phyloP scores from a whole-genome alignment of 2,329 filamentous ascomycete genomes.

The Sporothrix protearum region DNA sequence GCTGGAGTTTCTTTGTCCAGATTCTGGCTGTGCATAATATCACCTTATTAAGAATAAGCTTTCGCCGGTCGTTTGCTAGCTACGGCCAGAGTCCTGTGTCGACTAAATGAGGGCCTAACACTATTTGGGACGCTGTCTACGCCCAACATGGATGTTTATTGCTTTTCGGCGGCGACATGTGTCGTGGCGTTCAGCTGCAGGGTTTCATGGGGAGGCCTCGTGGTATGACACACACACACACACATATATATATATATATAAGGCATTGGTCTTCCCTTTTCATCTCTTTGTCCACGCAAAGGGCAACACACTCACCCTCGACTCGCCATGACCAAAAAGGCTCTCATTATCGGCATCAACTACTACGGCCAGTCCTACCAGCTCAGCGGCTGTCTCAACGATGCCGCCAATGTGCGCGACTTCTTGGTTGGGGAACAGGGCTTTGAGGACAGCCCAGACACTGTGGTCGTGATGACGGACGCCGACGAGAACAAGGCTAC shows the following conservation, averaged over 20 bases:
- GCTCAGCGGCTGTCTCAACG: constrained; percentile 53
- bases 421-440: constrained; percentile 40
- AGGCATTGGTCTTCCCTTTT: too few species aligned
- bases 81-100: background rate
- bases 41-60: background rate
- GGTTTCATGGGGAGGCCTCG: too few species aligned
- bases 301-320: background rate
- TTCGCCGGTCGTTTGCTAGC: background rate
- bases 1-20: too few species aligned
- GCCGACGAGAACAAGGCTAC: constrained; percentile 36
- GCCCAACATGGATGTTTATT: background rate
- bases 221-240: too few species aligned
- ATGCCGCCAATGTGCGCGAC: constrained; percentile 37
- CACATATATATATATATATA: too few species aligned
- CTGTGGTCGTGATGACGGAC: constrained; percentile 38
- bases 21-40: background rate
- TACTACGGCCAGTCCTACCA: constrained; percentile 56
- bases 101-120: background rate
- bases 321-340: constrained; percentile 31
- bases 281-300: too few species aligned
- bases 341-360: constrained; percentile 52
- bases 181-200: background rate
- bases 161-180: background rate
- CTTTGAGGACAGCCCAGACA: constrained; percentile 35
- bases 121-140: background rate